These are phyloP conservation scores for Collybia sordida DNA, from an alignment of 768 basidiomycete species.

Conservation along the genomic window DNA sequence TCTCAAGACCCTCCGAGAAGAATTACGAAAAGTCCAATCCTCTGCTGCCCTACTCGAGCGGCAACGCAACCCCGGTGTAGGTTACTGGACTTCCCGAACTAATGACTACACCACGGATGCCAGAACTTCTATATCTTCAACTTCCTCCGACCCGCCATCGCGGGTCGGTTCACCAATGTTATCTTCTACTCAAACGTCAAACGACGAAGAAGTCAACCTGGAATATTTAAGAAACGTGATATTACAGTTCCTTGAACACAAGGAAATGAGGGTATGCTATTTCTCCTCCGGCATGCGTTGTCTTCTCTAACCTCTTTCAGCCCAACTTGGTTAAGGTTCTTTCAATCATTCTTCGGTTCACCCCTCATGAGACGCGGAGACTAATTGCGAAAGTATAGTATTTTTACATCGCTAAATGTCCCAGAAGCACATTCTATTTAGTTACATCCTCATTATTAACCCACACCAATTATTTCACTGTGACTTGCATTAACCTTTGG, in stretches of 20 bases:
- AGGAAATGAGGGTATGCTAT: conserved; percentile 89
- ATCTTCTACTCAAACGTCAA: conserved; percentile 31
- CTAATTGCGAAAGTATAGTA: conserved; percentile 76
- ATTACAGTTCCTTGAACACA: conserved; percentile 95
- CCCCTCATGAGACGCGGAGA: conserved; percentile 90
- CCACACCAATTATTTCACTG: not conserved
- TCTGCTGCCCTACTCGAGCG: conserved; percentile 88
- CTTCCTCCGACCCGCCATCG: conserved; percentile 31
- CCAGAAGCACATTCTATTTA: not conserved
- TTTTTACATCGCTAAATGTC: not conserved
- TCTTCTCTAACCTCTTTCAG: conserved; percentile 1
- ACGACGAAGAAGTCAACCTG: conserved; percentile 91
- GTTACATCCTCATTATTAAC: too few relatives aligned
- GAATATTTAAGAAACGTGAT: conserved; percentile 97
- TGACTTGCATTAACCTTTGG: too few relatives aligned
- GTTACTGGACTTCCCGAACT: conserved; percentile 75
- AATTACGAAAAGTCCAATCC: conserved; percentile 92
- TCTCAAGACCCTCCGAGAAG: conserved; percentile 81
- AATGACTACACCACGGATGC: conserved; percentile 42
- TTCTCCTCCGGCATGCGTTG: not conserved
- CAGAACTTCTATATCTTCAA: conserved; percentile 35
- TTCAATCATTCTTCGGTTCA: conserved; percentile 91
- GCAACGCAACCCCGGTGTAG: conserved; percentile 90
- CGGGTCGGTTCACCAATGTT: conserved; percentile 37
- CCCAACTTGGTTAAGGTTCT: conserved; percentile 75